Evolutionary conservation across 305 asterid genomes (phyloP).

Genomic region (Solanum aculeatissimum): DNA sequence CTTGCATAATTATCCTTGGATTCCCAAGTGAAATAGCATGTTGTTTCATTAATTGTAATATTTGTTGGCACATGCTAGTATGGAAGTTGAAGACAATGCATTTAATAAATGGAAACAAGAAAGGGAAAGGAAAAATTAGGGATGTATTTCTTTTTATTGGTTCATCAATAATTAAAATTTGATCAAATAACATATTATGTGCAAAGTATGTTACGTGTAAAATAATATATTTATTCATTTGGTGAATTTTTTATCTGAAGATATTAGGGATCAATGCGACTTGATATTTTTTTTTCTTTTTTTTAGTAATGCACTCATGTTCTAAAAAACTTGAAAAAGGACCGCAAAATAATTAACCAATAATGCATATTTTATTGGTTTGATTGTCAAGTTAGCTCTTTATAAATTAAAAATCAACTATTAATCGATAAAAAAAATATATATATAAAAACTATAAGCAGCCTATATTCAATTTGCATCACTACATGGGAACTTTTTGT

Average conservation of each 20-base stretch:
- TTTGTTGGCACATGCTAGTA: not conserved
- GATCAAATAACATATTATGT: too few relatives aligned
- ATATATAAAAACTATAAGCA: not conserved
- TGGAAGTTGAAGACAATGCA: not conserved
- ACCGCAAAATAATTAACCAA: not conserved
- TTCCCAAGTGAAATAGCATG: not conserved
- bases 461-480: too few relatives aligned
- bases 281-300: not conserved
- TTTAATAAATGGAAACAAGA: not conserved
- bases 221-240: too few relatives aligned
- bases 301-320: not conserved
- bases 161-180: not conserved
- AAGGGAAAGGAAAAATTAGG: not conserved
- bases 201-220: too few relatives aligned
- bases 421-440: not conserved
- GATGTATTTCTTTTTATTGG: not conserved
- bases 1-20: not conserved
- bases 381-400: not conserved
- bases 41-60: not conserved
- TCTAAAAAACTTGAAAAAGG: not conserved
- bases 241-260: not conserved
- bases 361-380: not conserved
- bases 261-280: not conserved
- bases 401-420: not conserved
- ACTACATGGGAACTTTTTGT: not conserved